Evolutionary conservation across 2,329 filamentous ascomycete genomes (phyloP), one percentile per base, ranked within the genome.

Genomic region (Xylaria sp.): DNA sequence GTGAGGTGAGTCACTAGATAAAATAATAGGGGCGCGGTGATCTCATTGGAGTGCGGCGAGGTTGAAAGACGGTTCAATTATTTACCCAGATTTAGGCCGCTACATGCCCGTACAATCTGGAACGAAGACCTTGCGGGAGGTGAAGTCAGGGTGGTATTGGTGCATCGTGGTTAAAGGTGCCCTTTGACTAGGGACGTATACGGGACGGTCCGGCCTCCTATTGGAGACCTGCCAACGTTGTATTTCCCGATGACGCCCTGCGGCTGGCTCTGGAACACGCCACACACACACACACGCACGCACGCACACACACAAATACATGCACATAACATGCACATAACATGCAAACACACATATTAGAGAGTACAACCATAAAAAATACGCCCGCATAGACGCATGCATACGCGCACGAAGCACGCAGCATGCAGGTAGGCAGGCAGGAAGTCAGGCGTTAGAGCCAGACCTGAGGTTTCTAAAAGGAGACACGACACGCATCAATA

Each of bases 1-100:
- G 16, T 34, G 11, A 13, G 29, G 29, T 34, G 29, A 34, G 16
- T 13, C 5, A 6, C 8, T 13, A 34, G 11, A 6, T 34, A 34
- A 11, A 4, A 11, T 9, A 6, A 26, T 26, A 26, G 24, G 9
- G 29, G 9, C 29, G 16, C 11, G 4, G 9, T 34, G 48, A 44
- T 61, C n/a, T 54, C 39, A 58, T 61, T 61, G 56, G 55, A 55
- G 55, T 56, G 50, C 50, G 55, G 26, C 52, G 46, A 45, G 52
- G 29, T 52, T 39, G 52, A 59, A 56, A 50, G 7, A 39, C 55
- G 46, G 26, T 26, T 48, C 42, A 45, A 39, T 54, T 44, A 52
- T 54, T 60, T 58, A 58, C 52, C 47, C 54, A 55, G 42, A 54
- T 52, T 52, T 45, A 47, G 21, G 37, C 50, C 44, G 46, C n/a